Evolutionary conservation across 352 stramenopile genomes (phyloP).

Genomic region (Phytophthora europaea): DNA sequence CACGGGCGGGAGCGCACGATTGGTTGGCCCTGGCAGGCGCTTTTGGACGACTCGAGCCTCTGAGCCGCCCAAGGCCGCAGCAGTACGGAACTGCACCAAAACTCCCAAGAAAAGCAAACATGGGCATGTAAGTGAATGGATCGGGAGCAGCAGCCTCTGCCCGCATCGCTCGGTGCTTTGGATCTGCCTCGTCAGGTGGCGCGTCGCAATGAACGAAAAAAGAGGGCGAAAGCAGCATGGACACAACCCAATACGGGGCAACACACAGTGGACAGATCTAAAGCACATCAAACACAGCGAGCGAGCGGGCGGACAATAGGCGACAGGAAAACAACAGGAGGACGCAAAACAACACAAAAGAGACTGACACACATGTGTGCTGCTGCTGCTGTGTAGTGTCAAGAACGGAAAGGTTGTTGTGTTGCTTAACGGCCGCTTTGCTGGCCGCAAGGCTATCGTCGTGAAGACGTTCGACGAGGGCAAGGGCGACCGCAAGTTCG

Average conservation of each 20-base stretch:
- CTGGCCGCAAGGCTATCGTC: slow-evolving; percentile 99
- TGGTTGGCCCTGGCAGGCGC: slow-evolving; percentile 77
- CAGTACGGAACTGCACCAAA: slow-evolving; percentile 91
- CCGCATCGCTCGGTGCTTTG: slow-evolving; percentile 12
- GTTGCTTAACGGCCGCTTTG: slow-evolving; percentile 98
- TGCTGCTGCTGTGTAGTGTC: slow-evolving; percentile 72
- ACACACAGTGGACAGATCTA: slow-evolving; percentile 23
- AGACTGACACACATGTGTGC: slow-evolving; percentile 19
- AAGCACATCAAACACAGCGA: slow-evolving; percentile 6
- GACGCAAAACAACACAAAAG: neutral
- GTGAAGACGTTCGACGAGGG: slow-evolving; percentile 99
- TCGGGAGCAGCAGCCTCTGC: slow-evolving; percentile 4
- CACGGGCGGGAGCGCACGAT: slow-evolving; percentile 57
- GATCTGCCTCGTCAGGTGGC: slow-evolving; percentile 7
- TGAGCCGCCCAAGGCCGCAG: slow-evolving; percentile 27
- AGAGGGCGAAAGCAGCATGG: neutral
- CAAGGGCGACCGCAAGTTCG: slow-evolving; percentile 97
- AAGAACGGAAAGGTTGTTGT: slow-evolving; percentile 99
- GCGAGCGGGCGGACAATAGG: slow-evolving; percentile 6
- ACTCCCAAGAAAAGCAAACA: slow-evolving; percentile 80
- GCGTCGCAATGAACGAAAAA: neutral
- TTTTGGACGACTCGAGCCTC: slow-evolving; percentile 36
- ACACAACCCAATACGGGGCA: neutral
- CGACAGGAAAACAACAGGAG: slow-evolving; percentile 2
- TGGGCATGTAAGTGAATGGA: slow-evolving; percentile 84